Base-by-base conservation (phyloP, 495 filamentous ascomycete genomes). In the Penicillium alfredii region DNA sequence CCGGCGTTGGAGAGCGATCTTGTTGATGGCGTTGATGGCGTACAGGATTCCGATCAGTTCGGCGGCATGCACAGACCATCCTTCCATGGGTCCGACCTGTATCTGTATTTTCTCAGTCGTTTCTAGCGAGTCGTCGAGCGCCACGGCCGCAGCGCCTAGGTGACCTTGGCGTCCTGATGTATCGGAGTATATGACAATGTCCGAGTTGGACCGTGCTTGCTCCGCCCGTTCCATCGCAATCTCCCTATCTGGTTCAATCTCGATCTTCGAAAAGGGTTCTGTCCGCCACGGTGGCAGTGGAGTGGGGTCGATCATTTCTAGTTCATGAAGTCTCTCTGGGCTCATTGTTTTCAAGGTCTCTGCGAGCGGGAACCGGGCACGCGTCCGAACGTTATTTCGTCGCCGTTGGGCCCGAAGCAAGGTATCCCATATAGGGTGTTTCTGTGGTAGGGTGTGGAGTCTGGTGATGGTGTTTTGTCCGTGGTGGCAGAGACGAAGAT, bases 281-380 rank as follows among this genome's bases (percentile, higher is more conserved):
- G 15, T 13, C 25, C 24, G 24, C 42, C 32, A 54, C 16, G 35
- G 46, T 33, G 27, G 11, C 23, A 40, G 30, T 9, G 42, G 50
- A 3, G 19, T 35, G 33, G 42, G 50, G 25, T 54, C 24, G 17
- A 54, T 54, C 12, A 34, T 54, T 42, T 54, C 42, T 19, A 54
- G 17, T 21, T 28, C 39, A 6, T 44, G 3, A 13, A 54, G 16
- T 20, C 30, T 30, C 4, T 34, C 34, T 2, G 42, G 8, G 17
- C 47, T 29, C 30, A 53, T 53, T 6, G 45, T 54, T 29, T 37
- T 28, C 17, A 49, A 5, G 2, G 38, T 22, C 30, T 54, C 39
- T 8, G 50, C 42, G 9, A 53, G 40, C 8, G 23, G 49, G 25
- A 48, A 53, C 1, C 33, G 35, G 14, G 35, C 17, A 16, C 17